Evolutionary conservation across 2,329 filamentous ascomycete species (phyloP), one percentile per base, ranked within the genome.

Genomic region (Arthrinium puccinioides): DNA sequence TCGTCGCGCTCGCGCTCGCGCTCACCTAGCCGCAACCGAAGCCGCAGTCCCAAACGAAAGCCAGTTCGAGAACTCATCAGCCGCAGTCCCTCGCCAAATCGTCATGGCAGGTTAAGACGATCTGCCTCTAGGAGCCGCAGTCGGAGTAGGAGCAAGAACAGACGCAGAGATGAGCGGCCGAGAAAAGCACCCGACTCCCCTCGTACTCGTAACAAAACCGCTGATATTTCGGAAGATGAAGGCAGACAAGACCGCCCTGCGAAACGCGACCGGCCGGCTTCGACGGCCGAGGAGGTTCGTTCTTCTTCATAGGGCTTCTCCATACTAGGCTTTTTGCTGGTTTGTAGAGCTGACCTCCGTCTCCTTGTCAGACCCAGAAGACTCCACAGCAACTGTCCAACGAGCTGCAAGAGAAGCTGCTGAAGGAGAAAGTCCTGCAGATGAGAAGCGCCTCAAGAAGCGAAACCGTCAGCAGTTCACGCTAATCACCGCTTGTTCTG

Each of bases 191-290:
- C 71, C 45, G 63, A 63, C 54, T 71, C 72, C 53, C 64, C 67
- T 57, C 65, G 63, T 55, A 56, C 57, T 53, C 67, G 62, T 63
- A 58, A 66, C 59, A 73, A 63, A 60, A 68, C 66, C 56, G 72
- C 69, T 78, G 74, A 79, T 76, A 60, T 59, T 70, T 67, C 60
- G 54, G 62, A 64, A 59, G 59, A 63, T 61, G 57, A 67, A 60
- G 58, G 61, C 53, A 66, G 61, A 60, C 65, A 60, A 60, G 51
- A 52, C 44, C 54, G 46, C 55, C 49, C 60, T 46, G 46, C 55
- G 42, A 56, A 48, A 51, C 47, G 53, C 46, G 51, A 51, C 30
- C 45, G 52, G 44, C 51, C 48, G 43, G 50, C 49, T 45, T 50
- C 55, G 42, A 45, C 49, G 50, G 55, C 56, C 47, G 55, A 63